Conservation (phyloP, 139 green algal species). For the Mesostigma viride region DNA sequence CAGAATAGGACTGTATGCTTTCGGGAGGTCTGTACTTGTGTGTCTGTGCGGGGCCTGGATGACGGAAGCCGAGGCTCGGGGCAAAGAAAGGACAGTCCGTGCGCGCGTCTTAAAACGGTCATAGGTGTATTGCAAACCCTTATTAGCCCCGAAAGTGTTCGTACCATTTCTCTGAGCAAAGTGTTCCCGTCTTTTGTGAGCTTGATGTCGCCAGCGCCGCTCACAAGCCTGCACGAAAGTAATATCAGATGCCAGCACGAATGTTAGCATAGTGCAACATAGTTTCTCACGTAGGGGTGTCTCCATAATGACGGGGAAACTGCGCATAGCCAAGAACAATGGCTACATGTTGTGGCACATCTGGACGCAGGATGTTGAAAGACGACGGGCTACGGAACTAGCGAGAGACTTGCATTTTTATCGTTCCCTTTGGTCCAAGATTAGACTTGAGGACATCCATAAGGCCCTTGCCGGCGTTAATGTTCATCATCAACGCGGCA, state of each 20-base stretch:
- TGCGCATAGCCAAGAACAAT: too few species aligned
- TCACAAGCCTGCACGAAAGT: conserved; percentile 30
- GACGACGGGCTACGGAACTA: too few species aligned
- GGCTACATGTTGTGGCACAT: too few species aligned
- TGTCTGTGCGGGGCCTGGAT: conserved; percentile 15
- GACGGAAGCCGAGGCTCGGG: neutral
- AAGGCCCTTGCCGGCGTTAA: conserved; percentile 94
- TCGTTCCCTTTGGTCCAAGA: conserved; percentile 92
- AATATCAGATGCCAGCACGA: too few species aligned
- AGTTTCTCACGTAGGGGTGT: neutral
- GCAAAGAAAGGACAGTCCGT: neutral
- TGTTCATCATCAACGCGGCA: conserved; percentile 96
- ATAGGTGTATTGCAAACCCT: too few species aligned
- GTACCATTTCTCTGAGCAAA: conserved; percentile 36
- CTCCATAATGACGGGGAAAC: too few species aligned
- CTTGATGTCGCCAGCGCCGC: conserved; percentile 75
- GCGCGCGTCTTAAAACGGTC: too few species aligned
- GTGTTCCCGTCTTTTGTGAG: conserved; percentile 72
- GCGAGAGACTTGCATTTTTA: conserved; percentile 83
- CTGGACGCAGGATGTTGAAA: too few species aligned
- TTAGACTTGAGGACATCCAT: conserved; percentile 97
- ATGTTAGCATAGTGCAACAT: neutral
- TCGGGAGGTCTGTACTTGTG: too few species aligned
- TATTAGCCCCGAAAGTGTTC: neutral
- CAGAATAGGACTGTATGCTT: too few species aligned